Base-by-base conservation (phyloP, 2,329 filamentous ascomycete species). In the Trichothecium sympodiale region DNA sequence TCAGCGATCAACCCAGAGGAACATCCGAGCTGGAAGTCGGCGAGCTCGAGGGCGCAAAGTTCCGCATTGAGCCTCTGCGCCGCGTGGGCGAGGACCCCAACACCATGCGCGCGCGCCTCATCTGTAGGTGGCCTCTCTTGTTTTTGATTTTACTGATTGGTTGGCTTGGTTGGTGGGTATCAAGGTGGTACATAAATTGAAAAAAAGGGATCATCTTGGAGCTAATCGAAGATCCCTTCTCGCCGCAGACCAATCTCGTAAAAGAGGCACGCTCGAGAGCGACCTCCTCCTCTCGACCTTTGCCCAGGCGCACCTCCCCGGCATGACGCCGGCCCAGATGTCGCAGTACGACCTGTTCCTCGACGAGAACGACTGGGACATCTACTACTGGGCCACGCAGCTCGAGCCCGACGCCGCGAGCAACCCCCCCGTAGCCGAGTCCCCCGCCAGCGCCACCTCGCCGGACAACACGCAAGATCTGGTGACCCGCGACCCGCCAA, bases 281-380 rank as follows among this genome's bases (percentile, higher is more conserved):
- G 91, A 98, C 59, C 83, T 98, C 37, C 77, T 98, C 43, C 82
- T 96, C 46, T 94, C 86, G 41, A 98, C 91, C 46, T 98, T 98
- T 57, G 91, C 91, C 44, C 77, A 89, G 46, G 66, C 69, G 37
- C 71, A 93, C 60, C 78, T 98, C 16, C 65, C 69, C 30, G 65
- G 64, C 41, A 94, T 98, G 84, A 74, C 73, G 2, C 59, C 66
- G 5, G 60, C 68, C 34, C 83, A 93, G 54, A 77, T 96, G 48
- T 61, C 74, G 48, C 76, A 94, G 60, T 96, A 91, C 65, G 89
- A 96, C 57, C 66, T 72, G 18, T 93, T 98, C 67, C 77, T 98
- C 38, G 91, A 98, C 60, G 91, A 98, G 64, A 98, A 98, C 61
- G 91, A 98, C 65, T 98, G 91, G 91, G 91, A 98, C 57, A 95